These are phyloP conservation scores for Athelia psychrophila DNA, from an alignment of 1,284 basidiomycete genomes.

Conservation along the genomic window DNA sequence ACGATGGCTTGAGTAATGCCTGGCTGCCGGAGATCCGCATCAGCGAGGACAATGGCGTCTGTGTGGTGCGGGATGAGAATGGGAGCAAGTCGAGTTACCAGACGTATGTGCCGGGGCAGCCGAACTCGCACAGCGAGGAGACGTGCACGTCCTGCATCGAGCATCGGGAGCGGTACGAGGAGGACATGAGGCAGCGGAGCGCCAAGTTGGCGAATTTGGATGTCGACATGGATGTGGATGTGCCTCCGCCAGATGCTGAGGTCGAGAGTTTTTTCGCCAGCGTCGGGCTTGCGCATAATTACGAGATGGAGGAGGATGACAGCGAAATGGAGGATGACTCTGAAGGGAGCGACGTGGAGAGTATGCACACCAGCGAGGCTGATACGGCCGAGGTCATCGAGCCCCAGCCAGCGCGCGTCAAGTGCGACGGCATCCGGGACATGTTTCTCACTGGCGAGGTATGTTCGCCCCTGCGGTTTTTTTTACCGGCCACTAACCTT, in stretches of 20 bases:
- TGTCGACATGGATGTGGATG: background rate
- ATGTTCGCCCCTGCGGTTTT: slow-evolving; percentile 8
- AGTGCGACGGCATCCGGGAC: slow-evolving; percentile 52
- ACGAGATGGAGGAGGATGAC: background rate
- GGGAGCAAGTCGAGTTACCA: slow-evolving; percentile 28
- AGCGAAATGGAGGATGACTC: background rate
- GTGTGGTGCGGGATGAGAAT: slow-evolving; percentile 11
- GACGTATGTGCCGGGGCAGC: slow-evolving; percentile 29
- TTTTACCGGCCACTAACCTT: background rate
- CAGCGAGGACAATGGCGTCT: slow-evolving; percentile 21
- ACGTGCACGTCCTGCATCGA: slow-evolving; percentile 31
- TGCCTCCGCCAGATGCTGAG: slow-evolving; percentile 6
- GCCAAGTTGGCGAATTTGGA: background rate
- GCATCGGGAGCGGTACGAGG: slow-evolving; percentile 13
- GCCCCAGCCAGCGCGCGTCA: no score
- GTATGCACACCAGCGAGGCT: no score
- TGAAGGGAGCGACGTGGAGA: slow-evolving; percentile 2
- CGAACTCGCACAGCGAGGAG: slow-evolving; percentile 38
- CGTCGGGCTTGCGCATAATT: slow-evolving; percentile 14
- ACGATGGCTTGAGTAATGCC: slow-evolving; percentile 50
- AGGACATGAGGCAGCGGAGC: slow-evolving; percentile 8
- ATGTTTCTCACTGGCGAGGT: slow-evolving; percentile 57
- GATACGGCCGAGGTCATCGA: no score
- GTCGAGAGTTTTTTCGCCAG: slow-evolving; percentile 11
- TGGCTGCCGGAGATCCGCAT: slow-evolving; percentile 42